Percentiles rank a stretch among this genome's conserved stretches.
Evolutionary conservation across 2,329 filamentous ascomycete species (phyloP).

Genomic region (Fusarium sp.): DNA sequence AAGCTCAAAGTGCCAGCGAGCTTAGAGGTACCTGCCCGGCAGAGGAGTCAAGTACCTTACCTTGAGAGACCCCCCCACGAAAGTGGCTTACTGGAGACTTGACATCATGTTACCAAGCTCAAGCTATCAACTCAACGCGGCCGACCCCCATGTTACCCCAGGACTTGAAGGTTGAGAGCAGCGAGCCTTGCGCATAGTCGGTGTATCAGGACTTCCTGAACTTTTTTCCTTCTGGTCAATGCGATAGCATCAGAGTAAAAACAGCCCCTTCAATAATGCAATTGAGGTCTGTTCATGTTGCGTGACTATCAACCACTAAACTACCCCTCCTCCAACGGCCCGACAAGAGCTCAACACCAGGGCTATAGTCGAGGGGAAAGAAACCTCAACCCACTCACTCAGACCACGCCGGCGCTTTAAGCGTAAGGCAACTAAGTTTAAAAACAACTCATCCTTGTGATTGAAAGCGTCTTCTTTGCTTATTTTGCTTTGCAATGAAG

Average conservation of each 20-base stretch:
- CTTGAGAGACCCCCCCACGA: constrained; percentile 35
- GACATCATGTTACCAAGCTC: constrained; percentile 47
- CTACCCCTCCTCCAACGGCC: constrained; percentile 37
- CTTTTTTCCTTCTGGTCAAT: background rate
- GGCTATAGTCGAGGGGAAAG: constrained; percentile 28
- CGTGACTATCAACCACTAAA: constrained; percentile 22
- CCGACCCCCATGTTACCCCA: constrained; percentile 21
- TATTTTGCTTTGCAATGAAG: constrained; percentile 25
- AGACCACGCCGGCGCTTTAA: constrained; percentile 20
- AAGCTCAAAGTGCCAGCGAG: constrained; percentile 5
- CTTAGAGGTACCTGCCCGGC: constrained; percentile 24
- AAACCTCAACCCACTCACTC: constrained; percentile 23
- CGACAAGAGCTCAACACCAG: constrained; percentile 39
- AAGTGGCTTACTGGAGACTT: constrained; percentile 39
- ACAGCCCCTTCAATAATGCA: background rate
- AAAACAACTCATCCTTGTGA: background rate
- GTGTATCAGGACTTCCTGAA: constrained; percentile 19
- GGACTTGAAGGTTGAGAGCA: constrained; percentile 16
- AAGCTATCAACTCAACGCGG: constrained; percentile 23
- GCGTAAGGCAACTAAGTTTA: constrained; percentile 7
- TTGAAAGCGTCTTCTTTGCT: constrained; percentile 9
- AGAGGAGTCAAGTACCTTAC: constrained; percentile 31
- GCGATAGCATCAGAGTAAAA: background rate
- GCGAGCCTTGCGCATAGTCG: constrained; percentile 27
- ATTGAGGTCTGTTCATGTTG: constrained; percentile 7